phyloP scores from a whole-genome alignment of 2,329 filamentous ascomycete genomes.

The Incumbomyces lentus region DNA sequence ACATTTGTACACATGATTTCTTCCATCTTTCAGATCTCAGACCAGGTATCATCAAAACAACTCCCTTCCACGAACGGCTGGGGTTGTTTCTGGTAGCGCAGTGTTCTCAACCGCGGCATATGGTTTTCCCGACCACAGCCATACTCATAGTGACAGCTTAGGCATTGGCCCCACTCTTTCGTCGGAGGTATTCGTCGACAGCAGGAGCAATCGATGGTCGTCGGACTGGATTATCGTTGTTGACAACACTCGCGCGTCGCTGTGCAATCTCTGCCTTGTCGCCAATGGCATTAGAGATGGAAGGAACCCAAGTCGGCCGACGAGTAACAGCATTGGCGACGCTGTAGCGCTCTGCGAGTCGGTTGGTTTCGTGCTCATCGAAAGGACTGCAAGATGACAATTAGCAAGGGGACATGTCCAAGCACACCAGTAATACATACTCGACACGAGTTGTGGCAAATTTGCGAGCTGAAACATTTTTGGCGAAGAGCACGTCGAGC shows the following conservation, averaged over 20 bases:
- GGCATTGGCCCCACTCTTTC: too few relatives aligned
- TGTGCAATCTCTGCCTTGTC: constrained; percentile 10
- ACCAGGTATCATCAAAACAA: too few relatives aligned
- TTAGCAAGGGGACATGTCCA: too few relatives aligned
- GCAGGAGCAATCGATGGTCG: constrained; percentile 9
- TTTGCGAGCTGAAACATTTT: constrained; percentile 8
- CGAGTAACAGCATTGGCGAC: neutral
- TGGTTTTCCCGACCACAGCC: too few relatives aligned
- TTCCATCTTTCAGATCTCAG: too few relatives aligned
- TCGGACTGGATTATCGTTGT: neutral
- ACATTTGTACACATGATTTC: too few relatives aligned
- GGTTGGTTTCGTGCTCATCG: constrained; percentile 10
- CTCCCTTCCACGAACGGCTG: too few relatives aligned
- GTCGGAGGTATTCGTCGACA: constrained; percentile 8
- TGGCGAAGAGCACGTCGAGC: constrained; percentile 10
- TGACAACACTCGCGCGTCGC: neutral
- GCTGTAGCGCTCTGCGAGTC: constrained; percentile 9
- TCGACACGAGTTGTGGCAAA: constrained; percentile 5
- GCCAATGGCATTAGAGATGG: constrained; percentile 9
- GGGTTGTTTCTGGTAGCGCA: too few relatives aligned
- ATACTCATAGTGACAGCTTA: too few relatives aligned
- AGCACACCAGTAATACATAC: too few relatives aligned
- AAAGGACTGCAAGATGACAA: neutral
- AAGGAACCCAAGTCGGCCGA: constrained; percentile 10
- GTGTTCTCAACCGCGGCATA: too few relatives aligned